Evolutionary conservation across 495 filamentous ascomycete genomes (phyloP).

Genomic region (Neurospora tetraspora): DNA sequence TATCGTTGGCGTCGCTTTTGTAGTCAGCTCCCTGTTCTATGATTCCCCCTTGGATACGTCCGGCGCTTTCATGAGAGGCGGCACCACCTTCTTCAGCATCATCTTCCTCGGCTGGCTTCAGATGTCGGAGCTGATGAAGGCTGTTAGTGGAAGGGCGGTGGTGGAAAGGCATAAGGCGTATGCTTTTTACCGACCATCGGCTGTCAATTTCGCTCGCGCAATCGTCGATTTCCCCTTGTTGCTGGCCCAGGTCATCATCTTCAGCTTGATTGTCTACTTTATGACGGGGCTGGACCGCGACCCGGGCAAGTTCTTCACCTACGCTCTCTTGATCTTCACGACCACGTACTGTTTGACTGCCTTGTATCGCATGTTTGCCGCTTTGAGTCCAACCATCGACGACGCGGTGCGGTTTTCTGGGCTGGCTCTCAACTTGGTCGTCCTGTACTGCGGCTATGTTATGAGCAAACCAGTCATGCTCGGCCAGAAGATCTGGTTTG

Average conservation of each 20-base stretch:
- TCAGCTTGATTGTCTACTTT: slow-evolving; percentile 70
- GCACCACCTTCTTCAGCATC: slow-evolving; percentile 58
- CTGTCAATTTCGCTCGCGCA: slow-evolving; percentile 67
- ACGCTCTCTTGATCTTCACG: slow-evolving; percentile 47
- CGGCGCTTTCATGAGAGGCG: slow-evolving; percentile 47
- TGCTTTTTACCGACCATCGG: slow-evolving; percentile 74
- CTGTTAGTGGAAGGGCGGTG: slow-evolving; percentile 62
- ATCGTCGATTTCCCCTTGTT: slow-evolving; percentile 67
- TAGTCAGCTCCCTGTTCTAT: slow-evolving; percentile 71
- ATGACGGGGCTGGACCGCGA: slow-evolving; percentile 59
- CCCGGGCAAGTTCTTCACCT: slow-evolving; percentile 78
- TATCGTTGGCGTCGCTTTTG: slow-evolving; percentile 57
- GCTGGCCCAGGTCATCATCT: slow-evolving; percentile 58
- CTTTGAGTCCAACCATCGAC: slow-evolving; percentile 53
- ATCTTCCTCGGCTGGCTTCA: slow-evolving; percentile 76
- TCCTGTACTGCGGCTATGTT: slow-evolving; percentile 72
- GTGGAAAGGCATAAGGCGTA: slow-evolving; percentile 77
- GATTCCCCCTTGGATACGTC: slow-evolving; percentile 49
- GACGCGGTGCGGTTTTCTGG: slow-evolving; percentile 37
- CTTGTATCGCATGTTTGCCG: slow-evolving; percentile 66
- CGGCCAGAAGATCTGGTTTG: slow-evolving; percentile 52
- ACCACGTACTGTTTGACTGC: slow-evolving; percentile 50
- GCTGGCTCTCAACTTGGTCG: slow-evolving; percentile 58
- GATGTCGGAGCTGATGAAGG: slow-evolving; percentile 61
- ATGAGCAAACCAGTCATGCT: slow-evolving; percentile 60